Evolutionary conservation across 2,329 filamentous ascomycete genomes (phyloP).

Genomic region (Helotiales sp.): DNA sequence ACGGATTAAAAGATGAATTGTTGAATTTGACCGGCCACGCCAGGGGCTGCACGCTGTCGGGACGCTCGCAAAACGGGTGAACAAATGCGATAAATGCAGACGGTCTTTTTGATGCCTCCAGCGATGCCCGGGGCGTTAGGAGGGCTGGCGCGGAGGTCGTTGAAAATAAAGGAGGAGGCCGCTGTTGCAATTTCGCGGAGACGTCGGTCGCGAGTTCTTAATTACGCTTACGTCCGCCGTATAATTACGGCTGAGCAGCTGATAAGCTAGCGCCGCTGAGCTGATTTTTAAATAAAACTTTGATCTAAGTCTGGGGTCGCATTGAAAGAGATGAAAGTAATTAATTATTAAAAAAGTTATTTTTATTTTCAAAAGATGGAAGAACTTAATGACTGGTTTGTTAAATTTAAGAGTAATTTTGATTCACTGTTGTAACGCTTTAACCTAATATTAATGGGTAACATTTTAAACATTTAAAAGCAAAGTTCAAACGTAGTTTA

Average conservation of each 20-base stretch:
- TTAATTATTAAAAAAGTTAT: not conserved
- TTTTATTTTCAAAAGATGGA: too few relatives aligned
- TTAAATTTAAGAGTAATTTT: too few relatives aligned
- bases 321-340: not conserved
- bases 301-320: not conserved
- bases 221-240: not conserved
- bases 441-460: too few relatives aligned
- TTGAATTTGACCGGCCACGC: not conserved
- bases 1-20: conserved; percentile 4
- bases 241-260: not conserved
- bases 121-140: not conserved
- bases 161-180: not conserved
- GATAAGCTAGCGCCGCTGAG: not conserved
- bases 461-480: too few relatives aligned
- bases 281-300: not conserved
- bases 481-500: too few relatives aligned
- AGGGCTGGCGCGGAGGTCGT: not conserved
- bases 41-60: not conserved
- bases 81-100: conserved; percentile 8
- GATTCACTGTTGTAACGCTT: too few relatives aligned
- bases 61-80: not conserved
- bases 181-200: not conserved
- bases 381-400: too few relatives aligned
- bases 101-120: not conserved
- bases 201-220: not conserved